phyloP scores from a whole-genome alignment of 495 filamentous ascomycete genomes.

The Podospora anserina region DNA sequence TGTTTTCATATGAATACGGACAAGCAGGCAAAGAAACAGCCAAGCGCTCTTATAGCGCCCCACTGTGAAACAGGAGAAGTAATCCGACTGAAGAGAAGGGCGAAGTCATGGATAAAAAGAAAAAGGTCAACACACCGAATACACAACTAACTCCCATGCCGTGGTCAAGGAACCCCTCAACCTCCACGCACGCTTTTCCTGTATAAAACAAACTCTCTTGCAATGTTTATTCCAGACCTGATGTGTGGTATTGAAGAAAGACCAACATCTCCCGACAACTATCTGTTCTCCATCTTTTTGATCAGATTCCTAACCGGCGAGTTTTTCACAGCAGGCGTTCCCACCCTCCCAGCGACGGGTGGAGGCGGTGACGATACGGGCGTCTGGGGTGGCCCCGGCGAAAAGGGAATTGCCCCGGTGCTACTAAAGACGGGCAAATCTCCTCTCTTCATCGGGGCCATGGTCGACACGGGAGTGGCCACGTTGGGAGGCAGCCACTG shows the following conservation, averaged over 20 bases:
- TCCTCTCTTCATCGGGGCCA: constrained; percentile 25
- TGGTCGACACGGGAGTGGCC: constrained; percentile 21
- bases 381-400: background rate
- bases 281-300: background rate
- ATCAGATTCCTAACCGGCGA: background rate
- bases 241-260: background rate
- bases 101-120: no score
- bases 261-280: background rate
- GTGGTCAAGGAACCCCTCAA: no score
- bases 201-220: background rate
- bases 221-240: background rate
- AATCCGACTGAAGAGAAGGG: no score
- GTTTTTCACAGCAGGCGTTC: background rate
- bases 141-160: no score
- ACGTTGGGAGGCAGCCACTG: constrained; percentile 40
- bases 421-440: constrained; percentile 35
- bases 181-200: no score
- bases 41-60: no score
- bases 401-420: constrained; percentile 30
- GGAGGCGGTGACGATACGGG: background rate
- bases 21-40: no score
- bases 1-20: no score
- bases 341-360: background rate
- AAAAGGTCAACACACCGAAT: no score
- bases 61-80: no score